These are phyloP conservation scores for Blastosporella zonata DNA, from an alignment of 1,284 basidiomycete species.

Conservation along the genomic window DNA sequence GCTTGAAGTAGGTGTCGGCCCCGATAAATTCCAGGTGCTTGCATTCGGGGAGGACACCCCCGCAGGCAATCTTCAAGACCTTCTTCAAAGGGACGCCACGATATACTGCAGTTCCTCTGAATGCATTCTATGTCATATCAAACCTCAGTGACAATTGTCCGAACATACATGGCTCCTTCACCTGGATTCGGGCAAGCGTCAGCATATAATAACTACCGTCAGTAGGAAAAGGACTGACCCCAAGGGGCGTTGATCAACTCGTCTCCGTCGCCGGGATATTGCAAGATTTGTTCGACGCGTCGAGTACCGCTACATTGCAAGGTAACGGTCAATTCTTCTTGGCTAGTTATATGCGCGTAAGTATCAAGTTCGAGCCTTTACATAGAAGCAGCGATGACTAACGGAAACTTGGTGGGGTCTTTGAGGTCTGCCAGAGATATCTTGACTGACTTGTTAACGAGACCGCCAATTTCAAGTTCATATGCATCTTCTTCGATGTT, in stretches of 20 bases:
- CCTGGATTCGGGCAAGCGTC: constrained; percentile 26
- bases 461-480: constrained; percentile 47
- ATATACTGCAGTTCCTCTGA: constrained; percentile 41
- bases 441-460: constrained; percentile 44
- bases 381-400: constrained; percentile 17
- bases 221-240: constrained; percentile 25
- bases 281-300: constrained; percentile 49
- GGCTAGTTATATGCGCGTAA: constrained; percentile 27
- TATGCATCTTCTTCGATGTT: constrained; percentile 42
- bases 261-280: constrained; percentile 58
- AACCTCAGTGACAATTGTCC: background rate
- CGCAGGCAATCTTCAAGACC: constrained; percentile 50
- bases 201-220: background rate
- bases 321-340: constrained; percentile 48
- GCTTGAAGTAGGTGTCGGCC: constrained; percentile 61
- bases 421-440: constrained; percentile 45
- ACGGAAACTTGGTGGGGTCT: constrained; percentile 46
- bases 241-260: constrained; percentile 55
- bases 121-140: background rate
- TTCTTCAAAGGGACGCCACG: constrained; percentile 53
- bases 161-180: constrained; percentile 48
- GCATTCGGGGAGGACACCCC: constrained; percentile 46
- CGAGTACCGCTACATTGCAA: constrained; percentile 55
- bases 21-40: constrained; percentile 56
- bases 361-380: background rate